Evolutionary conservation across 2,329 filamentous ascomycete species (phyloP), one percentile per base, ranked within the genome.

Genomic region (Talaromyces marneffei): DNA sequence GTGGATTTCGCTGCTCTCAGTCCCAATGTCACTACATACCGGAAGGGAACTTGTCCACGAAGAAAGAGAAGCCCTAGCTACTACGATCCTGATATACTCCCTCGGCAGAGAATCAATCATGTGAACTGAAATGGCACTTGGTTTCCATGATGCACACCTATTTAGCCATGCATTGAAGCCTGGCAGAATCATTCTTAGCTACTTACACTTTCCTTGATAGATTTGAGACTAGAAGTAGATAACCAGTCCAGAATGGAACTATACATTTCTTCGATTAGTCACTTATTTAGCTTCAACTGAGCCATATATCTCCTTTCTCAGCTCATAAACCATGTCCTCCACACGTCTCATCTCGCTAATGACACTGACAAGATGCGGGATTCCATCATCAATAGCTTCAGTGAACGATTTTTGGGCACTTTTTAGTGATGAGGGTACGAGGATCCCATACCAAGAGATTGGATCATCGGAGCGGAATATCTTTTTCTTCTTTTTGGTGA

Each of bases 71-170:
- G 56, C n/a, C 42, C 54, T 6, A 62, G 54, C 33, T 62, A 62
- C 42, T 56, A 59, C 37, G 61, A 63, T 37, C 27, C 16, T 48
- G 61, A 63, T 46, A 63, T 63, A 18, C 3, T 62, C 12, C 37
- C 48, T 5, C n/a, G 31, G 25, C 55, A 52, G 29, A 52, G 31
- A 27, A 31, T 44, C n/a, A 46, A 31, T 31, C 27, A 29, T 48
- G 55, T 44, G n/a, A 20, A 48, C 3, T 58, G 39, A 58, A 37
- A 6, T 86, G 42, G 88, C 83, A 31, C 82, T 82, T 35, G 83
- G 79, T 0, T 81, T 81, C 2, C 78, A 77, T 2, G 88, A 89
- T 0, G 89, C 89, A 72, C 92, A 92, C 14, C 89, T 40, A 27
- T 40, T 40, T 40, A 39, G 25, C 52, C 50, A n/a, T 14, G 52